Base-by-base conservation (phyloP, 2,329 filamentous ascomycete species). In the Fusarium xyrophilum region DNA sequence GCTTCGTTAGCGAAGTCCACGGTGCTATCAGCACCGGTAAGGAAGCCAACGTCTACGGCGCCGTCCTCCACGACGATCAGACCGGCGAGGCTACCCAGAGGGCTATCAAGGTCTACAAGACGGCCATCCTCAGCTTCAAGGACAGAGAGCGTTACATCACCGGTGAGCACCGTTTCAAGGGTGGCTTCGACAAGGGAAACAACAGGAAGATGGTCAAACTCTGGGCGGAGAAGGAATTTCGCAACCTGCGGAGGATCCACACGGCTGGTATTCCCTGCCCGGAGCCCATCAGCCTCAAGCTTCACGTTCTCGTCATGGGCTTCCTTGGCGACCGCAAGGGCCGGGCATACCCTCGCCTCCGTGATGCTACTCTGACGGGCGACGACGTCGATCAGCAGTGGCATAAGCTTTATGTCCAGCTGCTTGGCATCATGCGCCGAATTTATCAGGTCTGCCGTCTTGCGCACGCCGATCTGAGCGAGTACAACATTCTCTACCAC, bases 81-180 rank as follows among this genome's bases (percentile, higher is more conserved):
- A 78, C 85, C 11, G 83, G 83, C 39, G 81, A 84, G 23, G 81
- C 87, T 2, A 80, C 89, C 1, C 93, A 97, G 75, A 88, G 93
- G 50, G 96, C 96, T 15, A 93, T 98, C 84, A 99, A 99, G 82
- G 93, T 99, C 52, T 99, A 99, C 88, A 99, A 99, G 86, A 99
- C 96, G 11, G 92, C 92, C 56, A 99, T 99, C 69, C 83, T 99
- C 33, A 93, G 96, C 27, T 99, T 99, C 88, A 98, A 98, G 82
- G 96, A 99, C 80, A 88, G 96, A 61, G 94, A 97, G 80, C 91
- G 93, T 75, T 99, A 99, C 79, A 96, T 99, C 67, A 91, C 91
- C 2, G 96, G 96, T 70, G 96, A 99, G 80, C 93, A 94, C 80
- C 86, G 96, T 27, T 99, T 99, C 84, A 88, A 93, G 72, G 86